A percentile compares a stretch with the other conserved stretches of the same genome.
Conservation (phyloP, 495 filamentous ascomycete species). For the Hyaloscypha bicolor region DNA sequence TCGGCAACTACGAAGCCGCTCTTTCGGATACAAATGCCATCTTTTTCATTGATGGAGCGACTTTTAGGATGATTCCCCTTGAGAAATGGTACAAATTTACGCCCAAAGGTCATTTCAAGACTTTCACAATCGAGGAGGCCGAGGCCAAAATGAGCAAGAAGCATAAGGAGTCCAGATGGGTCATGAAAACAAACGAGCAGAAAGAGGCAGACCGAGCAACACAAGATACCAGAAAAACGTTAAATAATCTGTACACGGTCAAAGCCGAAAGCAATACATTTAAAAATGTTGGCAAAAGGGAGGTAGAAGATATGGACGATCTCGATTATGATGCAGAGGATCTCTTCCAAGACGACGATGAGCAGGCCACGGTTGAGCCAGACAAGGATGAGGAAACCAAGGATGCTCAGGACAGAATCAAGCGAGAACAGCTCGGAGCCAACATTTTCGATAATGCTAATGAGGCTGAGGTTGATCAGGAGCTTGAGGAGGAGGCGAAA, state of each 20-base stretch:
- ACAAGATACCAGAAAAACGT: conserved; percentile 47
- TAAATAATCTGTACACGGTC: conserved; percentile 47
- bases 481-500: conserved; percentile 69
- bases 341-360: conserved; percentile 84
- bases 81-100: conserved; percentile 96
- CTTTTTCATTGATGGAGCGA: conserved; percentile 64
- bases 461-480: conserved; percentile 81
- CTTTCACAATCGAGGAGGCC: conserved; percentile 79
- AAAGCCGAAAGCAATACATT: conserved; percentile 57
- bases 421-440: conserved; percentile 82
- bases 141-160: conserved; percentile 78
- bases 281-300: conserved; percentile 48
- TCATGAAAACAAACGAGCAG: conserved; percentile 66
- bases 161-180: conserved; percentile 72
- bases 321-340: conserved; percentile 59
- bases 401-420: conserved; percentile 81
- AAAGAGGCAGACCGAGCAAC: conserved; percentile 54
- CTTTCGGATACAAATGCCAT: conserved; percentile 77
- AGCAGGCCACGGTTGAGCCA: conserved; percentile 75
- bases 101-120: conserved; percentile 79
- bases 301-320: conserved; percentile 58
- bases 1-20: conserved; percentile 84
- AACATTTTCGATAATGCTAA: conserved; percentile 85
- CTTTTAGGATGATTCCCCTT: conserved; percentile 84
- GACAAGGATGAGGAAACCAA: conserved; percentile 85